Conservation (phyloP, 2,329 filamentous ascomycete species). For the Aspergillus thermomutatus region DNA sequence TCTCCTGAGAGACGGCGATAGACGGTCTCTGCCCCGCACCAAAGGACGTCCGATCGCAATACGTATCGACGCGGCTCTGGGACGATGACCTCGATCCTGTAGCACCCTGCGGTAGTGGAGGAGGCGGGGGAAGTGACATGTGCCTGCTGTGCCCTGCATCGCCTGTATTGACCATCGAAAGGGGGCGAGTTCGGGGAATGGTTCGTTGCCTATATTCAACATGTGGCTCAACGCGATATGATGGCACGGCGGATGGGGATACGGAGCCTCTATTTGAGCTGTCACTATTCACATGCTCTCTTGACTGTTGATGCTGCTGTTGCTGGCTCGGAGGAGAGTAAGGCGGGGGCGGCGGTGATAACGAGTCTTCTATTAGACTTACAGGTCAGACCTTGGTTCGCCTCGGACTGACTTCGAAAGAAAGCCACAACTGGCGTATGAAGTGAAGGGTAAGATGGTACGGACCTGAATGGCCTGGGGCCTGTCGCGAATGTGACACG, state of each 20-base stretch:
- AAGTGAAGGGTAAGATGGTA: conserved; percentile 4
- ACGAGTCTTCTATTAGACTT: conserved; percentile 20
- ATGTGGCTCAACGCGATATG: conserved; percentile 18
- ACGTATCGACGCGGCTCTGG: conserved; percentile 25
- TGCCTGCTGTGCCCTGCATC: conserved; percentile 27
- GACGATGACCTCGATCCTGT: conserved; percentile 33
- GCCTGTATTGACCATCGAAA: conserved; percentile 28
- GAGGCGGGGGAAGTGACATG: conserved; percentile 34
- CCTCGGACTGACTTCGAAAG: not conserved
- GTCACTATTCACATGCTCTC: conserved; percentile 14
- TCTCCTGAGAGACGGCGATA: conserved; percentile 21
- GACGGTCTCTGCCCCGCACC: conserved; percentile 18
- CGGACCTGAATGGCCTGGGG: conserved; percentile 31
- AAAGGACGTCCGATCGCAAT: conserved; percentile 18
- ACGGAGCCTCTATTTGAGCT: conserved; percentile 13
- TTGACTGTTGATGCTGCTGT: conserved; percentile 9
- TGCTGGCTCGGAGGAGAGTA: conserved; percentile 37
- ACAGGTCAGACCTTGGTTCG: conserved; percentile 6
- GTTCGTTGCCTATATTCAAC: conserved; percentile 24
- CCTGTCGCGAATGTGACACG: conserved; percentile 23
- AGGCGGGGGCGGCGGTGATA: conserved; percentile 37
- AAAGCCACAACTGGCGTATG: not conserved
- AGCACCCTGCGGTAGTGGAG: conserved; percentile 30
- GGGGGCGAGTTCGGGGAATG: conserved; percentile 28
- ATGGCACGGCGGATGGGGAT: conserved; percentile 15